phyloP scores from a whole-genome alignment of 2,329 filamentous ascomycete genomes.

The Fusarium sp. region DNA sequence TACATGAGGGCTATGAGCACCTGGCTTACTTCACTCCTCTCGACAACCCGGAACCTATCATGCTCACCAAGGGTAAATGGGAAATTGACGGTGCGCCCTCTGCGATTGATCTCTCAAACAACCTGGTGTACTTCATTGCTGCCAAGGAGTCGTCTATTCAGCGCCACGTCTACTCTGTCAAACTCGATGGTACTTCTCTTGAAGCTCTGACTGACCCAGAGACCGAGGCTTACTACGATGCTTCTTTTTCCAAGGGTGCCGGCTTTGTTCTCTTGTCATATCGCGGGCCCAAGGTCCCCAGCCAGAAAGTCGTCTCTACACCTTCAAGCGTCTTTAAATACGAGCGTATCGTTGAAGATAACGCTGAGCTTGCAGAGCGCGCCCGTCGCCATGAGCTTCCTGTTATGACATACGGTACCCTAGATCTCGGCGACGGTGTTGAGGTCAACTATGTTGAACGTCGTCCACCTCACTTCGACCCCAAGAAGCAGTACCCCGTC shows the following conservation, averaged over 20 bases:
- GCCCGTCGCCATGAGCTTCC: conserved; percentile 84
- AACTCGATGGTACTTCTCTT: conserved; percentile 80
- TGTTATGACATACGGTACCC: conserved; percentile 81
- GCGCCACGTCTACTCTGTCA: conserved; percentile 91
- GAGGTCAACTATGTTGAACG: conserved; percentile 81
- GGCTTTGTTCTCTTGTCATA: conserved; percentile 89
- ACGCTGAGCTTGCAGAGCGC: conserved; percentile 73
- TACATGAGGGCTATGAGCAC: conserved; percentile 89
- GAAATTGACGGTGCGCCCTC: conserved; percentile 90
- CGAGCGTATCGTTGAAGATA: conserved; percentile 81
- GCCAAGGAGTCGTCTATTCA: conserved; percentile 90
- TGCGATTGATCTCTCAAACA: conserved; percentile 84
- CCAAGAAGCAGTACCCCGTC: conserved; percentile 88
- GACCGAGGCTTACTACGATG: conserved; percentile 80
- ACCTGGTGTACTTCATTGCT: conserved; percentile 89
- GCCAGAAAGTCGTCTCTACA: conserved; percentile 90
- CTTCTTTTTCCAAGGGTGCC: conserved; percentile 84
- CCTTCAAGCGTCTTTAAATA: conserved; percentile 74
- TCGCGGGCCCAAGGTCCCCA: conserved; percentile 85
- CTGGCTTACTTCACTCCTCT: conserved; percentile 92
- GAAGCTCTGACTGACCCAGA: conserved; percentile 78
- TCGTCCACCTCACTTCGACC: conserved; percentile 87
- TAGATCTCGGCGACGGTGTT: conserved; percentile 82
- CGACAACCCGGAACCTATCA: conserved; percentile 81
- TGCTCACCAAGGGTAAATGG: conserved; percentile 91